Conservation (phyloP, 2,329 filamentous ascomycete genomes). For the Diplodia sapinea region DNA sequence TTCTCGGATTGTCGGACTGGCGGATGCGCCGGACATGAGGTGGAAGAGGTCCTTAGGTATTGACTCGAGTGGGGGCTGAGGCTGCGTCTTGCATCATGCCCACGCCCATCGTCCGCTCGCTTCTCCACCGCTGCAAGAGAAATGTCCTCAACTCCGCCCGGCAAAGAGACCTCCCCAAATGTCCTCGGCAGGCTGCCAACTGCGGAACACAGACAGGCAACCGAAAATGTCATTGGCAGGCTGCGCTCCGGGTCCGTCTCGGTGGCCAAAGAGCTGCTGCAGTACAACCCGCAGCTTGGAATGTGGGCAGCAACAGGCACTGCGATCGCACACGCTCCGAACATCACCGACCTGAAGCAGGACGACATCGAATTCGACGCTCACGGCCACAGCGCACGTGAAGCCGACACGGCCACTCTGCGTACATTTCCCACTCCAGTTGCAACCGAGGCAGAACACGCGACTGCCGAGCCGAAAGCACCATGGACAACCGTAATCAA, state of each 20-base stretch:
- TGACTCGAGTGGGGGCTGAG: not conserved
- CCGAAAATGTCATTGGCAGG: slow-evolving; percentile 3
- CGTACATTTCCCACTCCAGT: not conserved
- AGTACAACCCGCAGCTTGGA: slow-evolving; percentile 17
- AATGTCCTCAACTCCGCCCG: not conserved
- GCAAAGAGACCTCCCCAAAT: not conserved
- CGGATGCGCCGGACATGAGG: not conserved
- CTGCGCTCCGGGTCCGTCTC: slow-evolving; percentile 13
- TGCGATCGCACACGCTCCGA: slow-evolving; percentile 7
- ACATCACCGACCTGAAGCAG: slow-evolving; percentile 7
- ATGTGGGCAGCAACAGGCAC: slow-evolving; percentile 21
- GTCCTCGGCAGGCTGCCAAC: not conserved
- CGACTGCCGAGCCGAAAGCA: not conserved
- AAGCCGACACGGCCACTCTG: slow-evolving; percentile 11
- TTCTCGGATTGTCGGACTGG: no score
- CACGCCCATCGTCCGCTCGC: not conserved
- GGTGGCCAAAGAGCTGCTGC: slow-evolving; percentile 1
- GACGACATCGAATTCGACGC: slow-evolving; percentile 11
- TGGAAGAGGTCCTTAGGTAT: not conserved
- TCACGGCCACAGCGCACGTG: slow-evolving; percentile 19
- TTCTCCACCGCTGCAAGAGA: not conserved
- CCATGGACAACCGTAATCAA: not conserved
- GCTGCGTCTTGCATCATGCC: not conserved
- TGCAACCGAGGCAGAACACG: not conserved
- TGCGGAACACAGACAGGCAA: not conserved